Conservation (phyloP, 805 yeast genomes). For the Lipomyces orientalis region DNA sequence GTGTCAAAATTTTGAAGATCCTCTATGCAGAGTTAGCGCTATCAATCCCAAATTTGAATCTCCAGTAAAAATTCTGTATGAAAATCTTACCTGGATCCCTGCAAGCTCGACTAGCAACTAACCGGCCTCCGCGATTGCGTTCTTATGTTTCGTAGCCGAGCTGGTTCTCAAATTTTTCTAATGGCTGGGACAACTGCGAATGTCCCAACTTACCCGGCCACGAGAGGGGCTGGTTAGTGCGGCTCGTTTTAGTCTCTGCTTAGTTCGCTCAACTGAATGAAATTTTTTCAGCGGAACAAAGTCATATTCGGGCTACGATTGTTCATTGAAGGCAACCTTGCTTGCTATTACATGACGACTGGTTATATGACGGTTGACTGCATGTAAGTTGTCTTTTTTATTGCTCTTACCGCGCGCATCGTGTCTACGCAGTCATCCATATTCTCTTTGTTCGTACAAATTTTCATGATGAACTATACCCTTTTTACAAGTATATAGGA, state of each 20-base stretch:
- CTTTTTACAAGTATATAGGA: slow-evolving; percentile 35
- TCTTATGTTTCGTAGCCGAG: neutral
- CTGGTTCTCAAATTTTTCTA: neutral
- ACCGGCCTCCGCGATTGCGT: neutral
- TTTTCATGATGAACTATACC: slow-evolving; percentile 37
- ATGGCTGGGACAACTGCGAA: neutral
- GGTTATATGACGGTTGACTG: neutral
- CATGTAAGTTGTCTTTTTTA: neutral
- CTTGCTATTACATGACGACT: neutral
- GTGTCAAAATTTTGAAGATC: neutral
- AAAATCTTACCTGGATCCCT: neutral
- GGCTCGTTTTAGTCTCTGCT: neutral
- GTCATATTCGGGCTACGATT: neutral
- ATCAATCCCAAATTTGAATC: neutral
- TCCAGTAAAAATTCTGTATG: neutral
- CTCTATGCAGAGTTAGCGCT: neutral
- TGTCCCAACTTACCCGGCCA: slow-evolving; percentile 35
- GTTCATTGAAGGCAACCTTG: neutral
- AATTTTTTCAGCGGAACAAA: neutral
- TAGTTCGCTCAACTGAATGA: too few relatives aligned
- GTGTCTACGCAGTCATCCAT: neutral
- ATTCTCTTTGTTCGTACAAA: neutral
- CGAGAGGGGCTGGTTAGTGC: neutral
- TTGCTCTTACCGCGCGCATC: neutral
- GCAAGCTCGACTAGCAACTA: neutral